phyloP scores from a whole-genome alignment of 2,329 filamentous ascomycete genomes.

The Cordyceps cicadae region DNA sequence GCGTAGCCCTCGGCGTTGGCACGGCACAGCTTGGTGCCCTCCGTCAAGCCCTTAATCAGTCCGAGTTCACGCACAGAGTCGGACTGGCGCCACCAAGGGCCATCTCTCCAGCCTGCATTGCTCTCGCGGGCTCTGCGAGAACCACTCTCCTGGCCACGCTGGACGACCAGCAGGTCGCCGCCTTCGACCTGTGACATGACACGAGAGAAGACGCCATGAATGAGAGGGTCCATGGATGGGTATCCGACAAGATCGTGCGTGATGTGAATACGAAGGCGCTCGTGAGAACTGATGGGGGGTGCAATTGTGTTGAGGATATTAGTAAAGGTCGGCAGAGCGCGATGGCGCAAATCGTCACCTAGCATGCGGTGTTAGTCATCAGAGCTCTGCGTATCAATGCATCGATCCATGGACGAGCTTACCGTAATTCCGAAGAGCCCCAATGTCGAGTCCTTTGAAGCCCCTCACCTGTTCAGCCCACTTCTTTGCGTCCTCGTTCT shows the following conservation, averaged over 20 bases:
- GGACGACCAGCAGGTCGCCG: constrained; percentile 86
- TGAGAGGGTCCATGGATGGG: constrained; percentile 84
- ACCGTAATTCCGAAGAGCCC: constrained; percentile 51
- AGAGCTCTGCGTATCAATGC: not conserved
- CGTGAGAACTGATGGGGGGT: constrained; percentile 92
- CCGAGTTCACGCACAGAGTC: constrained; percentile 67
- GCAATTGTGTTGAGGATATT: constrained; percentile 91
- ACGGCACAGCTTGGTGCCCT: constrained; percentile 84
- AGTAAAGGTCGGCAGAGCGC: constrained; percentile 89
- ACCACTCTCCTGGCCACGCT: constrained; percentile 80
- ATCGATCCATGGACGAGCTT: constrained; percentile 11
- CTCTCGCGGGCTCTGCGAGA: constrained; percentile 54
- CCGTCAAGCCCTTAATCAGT: constrained; percentile 68
- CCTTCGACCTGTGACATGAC: constrained; percentile 99
- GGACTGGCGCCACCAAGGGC: constrained; percentile 86
- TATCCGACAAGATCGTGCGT: constrained; percentile 94
- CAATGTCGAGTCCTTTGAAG: constrained; percentile 53
- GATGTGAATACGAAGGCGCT: constrained; percentile 93
- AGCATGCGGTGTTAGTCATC: constrained; percentile 11
- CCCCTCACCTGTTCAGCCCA: constrained; percentile 93
- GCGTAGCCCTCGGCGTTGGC: constrained; percentile 85
- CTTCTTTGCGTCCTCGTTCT: constrained; percentile 91
- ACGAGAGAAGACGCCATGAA: constrained; percentile 83
- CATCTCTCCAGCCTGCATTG: constrained; percentile 74
- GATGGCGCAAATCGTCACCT: constrained; percentile 81